A percentile compares a stretch with the other conserved stretches of the same genome.
Conservation (phyloP, 108 stramenopile species). For the Cyclotella kingstonii region DNA sequence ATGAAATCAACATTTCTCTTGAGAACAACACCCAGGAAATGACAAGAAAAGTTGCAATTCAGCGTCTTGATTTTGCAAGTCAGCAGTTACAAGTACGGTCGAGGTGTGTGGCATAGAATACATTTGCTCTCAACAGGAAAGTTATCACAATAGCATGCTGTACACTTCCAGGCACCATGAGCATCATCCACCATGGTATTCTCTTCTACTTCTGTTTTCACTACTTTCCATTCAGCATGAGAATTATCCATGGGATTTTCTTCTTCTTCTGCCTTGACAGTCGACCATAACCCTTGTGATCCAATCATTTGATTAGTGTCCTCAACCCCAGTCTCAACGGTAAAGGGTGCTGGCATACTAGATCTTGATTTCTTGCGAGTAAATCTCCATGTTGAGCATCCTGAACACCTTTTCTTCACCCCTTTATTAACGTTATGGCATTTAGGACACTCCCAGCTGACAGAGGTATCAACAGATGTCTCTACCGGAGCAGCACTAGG, state of each 20-base stretch:
- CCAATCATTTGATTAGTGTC: too few species aligned
- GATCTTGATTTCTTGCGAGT: background rate
- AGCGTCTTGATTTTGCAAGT: too few species aligned
- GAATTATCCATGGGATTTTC: background rate
- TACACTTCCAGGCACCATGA: slow-evolving; percentile 19
- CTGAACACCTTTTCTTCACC: slow-evolving; percentile 16
- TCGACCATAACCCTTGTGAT: too few species aligned
- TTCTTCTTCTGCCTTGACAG: background rate
- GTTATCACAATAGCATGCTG: slow-evolving; percentile 17
- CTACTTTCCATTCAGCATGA: background rate
- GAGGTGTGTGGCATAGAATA: slow-evolving; percentile 2
- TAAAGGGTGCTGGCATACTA: background rate
- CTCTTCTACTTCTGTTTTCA: background rate
- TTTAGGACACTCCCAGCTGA: slow-evolving; percentile 24
- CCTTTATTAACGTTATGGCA: slow-evolving; percentile 25
- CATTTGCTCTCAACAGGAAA: slow-evolving; percentile 15
- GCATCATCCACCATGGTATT: background rate
- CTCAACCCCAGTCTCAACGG: too few species aligned
- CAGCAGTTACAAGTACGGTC: slow-evolving; percentile 15
- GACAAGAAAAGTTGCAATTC: too few species aligned
- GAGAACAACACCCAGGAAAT: too few species aligned
- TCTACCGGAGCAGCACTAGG: background rate
- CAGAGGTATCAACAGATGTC: background rate
- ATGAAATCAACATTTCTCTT: too few species aligned
- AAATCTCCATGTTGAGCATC: slow-evolving; percentile 20